Base-by-base conservation (phyloP, 495 filamentous ascomycete genomes). In the Lepidopterella palustris region DNA sequence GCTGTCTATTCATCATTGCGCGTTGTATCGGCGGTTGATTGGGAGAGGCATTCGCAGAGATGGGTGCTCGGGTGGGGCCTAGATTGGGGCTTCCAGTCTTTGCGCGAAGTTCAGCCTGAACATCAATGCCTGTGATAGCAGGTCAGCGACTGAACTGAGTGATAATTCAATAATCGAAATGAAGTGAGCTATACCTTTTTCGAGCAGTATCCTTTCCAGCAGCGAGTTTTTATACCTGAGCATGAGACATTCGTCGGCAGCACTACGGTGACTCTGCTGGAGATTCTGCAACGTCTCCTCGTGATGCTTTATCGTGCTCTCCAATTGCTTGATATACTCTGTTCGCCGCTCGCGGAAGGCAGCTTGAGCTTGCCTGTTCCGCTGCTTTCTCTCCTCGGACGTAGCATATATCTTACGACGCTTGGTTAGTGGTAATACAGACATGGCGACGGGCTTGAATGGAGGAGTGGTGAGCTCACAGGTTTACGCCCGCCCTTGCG, bases 321-420 rank as follows among this genome's bases (percentile, higher is more conserved):
- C 93, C 10, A 98, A 82, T 73, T 98, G 95, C 76, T 97, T 97
- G 78, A 98, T 98, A 72, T 98, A 98, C 77, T 98, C 93, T 26
- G 95, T 97, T 61, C 93, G 85, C 60, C 93, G 85, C 73, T 98
- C 93, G 48, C 93, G 86, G 69, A 98, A 98, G 27, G 93, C 93
- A 47, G 93, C 93, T 73, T 98, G 93, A 27, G 93, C 93, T 74
- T 97, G 95, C 62, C 93, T 82, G 70, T 98, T 98, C 64, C 95
- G 84, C 76, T 97, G 93, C 77, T 98, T 97, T 68, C 93, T 82
- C 74, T 97, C 95, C 73, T 98, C 93, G 9, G 93, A 97, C 27
- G 93, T 98, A 21, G 93, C 93, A 79, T 98, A 98, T 50, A 97
- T 96, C 91, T 95, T 54, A 18, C 32, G 53, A 27, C 64, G 64